Evolutionary conservation across 2,329 filamentous ascomycete species (phyloP), one percentile per base, ranked within the genome.

Genomic region (Fusarium napiforme): DNA sequence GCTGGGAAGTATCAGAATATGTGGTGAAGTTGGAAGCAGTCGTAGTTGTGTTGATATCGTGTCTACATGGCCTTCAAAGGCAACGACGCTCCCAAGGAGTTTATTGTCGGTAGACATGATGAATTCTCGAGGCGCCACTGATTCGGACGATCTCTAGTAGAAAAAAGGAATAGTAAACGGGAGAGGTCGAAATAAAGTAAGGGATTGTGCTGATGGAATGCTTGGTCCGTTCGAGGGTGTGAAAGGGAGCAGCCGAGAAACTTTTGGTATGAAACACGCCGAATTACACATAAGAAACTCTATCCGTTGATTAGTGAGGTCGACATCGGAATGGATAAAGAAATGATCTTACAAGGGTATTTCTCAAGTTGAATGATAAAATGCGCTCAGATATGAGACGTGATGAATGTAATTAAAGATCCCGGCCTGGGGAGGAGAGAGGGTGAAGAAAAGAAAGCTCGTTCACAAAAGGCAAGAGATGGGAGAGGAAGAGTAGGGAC

Each of bases 41-140:
- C 86, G 86, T 43, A 92, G 81, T 74, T 92, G 90, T 7, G 88
- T 90, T 30, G 87, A 85, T 36, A 92, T 83, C 36, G 84, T 81
- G 50, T 90, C 86, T 30, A 80, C 75, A 37, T 88, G 84, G 10
- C 90, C 90, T 76, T 92, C 90, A 63, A 92, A 86, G 69, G 89
- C 88, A 59, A 92, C 84, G 60, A 92, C 80, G 76, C 84, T 87
- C 52, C 89, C 89, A 52, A 75, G 61, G 37, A 69, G 58, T n/a
- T 75, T 72, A 58, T 75, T 73, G 66, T 76, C 63, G 49, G 63
- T 64, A 40, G 74, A 53, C 80, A 81, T 81, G 53, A 58, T 75
- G 46, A 34, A 61, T 61, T 60, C 26, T 53, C 21, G n/a, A 75
- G 46, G 57, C 60, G 70, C 59, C 67, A 67, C 66, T 62, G 62